Conservation (phyloP, 495 filamentous ascomycete genomes). For the Daldinia grandis region DNA sequence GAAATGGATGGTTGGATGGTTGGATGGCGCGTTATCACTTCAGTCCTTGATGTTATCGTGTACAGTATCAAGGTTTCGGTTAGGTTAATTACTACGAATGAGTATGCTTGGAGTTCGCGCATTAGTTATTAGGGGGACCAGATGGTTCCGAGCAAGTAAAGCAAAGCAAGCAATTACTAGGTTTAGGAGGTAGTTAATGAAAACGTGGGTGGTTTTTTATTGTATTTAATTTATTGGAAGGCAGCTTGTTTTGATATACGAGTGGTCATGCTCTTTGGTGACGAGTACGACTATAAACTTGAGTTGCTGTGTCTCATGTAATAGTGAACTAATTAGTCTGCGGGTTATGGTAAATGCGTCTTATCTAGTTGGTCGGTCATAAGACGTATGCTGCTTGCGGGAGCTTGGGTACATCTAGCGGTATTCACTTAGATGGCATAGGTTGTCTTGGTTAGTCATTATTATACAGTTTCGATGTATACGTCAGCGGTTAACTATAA, state of each 20-base stretch:
- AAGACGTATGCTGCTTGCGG: too few species aligned
- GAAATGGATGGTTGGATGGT: not conserved
- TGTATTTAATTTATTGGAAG: not conserved
- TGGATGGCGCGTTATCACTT: not conserved
- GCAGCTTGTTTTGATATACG: not conserved
- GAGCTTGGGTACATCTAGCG: too few species aligned
- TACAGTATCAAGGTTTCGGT: constrained; percentile 41
- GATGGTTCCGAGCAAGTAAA: not conserved
- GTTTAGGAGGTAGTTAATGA: constrained; percentile 21
- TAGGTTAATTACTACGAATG: constrained; percentile 21
- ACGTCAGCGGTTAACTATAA: too few species aligned
- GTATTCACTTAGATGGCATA: too few species aligned
- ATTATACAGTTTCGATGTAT: too few species aligned
- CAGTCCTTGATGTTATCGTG: constrained; percentile 38
- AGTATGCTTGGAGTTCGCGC: constrained; percentile 17
- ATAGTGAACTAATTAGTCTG: too few species aligned
- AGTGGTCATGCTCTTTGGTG: not conserved
- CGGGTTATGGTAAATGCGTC: too few species aligned
- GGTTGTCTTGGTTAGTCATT: too few species aligned
- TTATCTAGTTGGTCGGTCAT: too few species aligned
- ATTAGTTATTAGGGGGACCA: not conserved
- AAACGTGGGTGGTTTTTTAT: constrained; percentile 10
- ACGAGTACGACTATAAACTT: too few species aligned
- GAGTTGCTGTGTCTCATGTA: too few species aligned
- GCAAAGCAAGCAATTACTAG: not conserved